Evolutionary conservation across 1,139 yeast species (phyloP), one percentile per base, ranked within the genome.

Genomic region (Zygosaccharomyces pseudobailii): DNA sequence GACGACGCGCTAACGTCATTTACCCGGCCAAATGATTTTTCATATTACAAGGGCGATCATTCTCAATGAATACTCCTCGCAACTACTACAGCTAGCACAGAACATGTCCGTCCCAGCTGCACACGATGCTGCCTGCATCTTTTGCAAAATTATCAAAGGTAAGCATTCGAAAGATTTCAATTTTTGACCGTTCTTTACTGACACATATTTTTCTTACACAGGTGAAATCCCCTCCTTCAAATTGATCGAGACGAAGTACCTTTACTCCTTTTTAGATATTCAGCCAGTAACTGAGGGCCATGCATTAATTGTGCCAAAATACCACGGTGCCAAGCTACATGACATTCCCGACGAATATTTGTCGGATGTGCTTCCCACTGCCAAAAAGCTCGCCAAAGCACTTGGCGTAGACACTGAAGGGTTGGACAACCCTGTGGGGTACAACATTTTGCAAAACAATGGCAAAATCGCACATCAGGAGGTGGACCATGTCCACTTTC

Each of bases 401-500:
- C 64, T 79, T 21, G 80, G 72, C 5, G 78, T 87, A 58, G 74
- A 74, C 41, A 76, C 82, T 65, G 84, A 82, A 52, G 75, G 74
- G 5, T 84, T 84, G 5, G 85, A 82, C 6, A 89, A 92, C 34
- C 75, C 72, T 41, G 39, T 49, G n/a, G 96, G 97, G 32, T 90
- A 89, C 76, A 90, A 90, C 65, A 67, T 90, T 23, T 74, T 90
- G 55, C 97, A 90, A 68, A 90, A 90, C 74, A 90, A 90, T 58
- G 97, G 97, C 34, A 70, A 86, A 59, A 82, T 89, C 63, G 97
- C 97, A 21, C 97, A 90, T 66, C 97, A 92, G 70, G 81, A 76
- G 50, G 97, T 92, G 51, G 95, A 86, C 61, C 98, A 92, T 67
- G 97, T 90, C 49, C 98, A 90, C 68, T 86, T 92, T 76, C 98